Conservation (phyloP, 2,329 filamentous ascomycete genomes). For the Drechslera avenae region DNA sequence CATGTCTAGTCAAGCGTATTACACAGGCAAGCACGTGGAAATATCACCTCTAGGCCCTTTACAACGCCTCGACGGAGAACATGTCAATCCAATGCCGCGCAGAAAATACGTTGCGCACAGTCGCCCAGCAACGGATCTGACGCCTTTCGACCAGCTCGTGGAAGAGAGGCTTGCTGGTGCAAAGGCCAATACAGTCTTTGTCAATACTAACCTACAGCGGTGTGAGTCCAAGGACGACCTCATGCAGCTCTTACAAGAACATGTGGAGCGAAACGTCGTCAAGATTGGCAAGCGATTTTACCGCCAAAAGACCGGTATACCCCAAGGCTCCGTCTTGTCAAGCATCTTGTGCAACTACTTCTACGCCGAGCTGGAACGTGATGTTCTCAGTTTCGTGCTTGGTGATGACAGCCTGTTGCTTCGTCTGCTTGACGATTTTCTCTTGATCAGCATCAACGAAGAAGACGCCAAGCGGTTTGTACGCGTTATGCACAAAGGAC, state of each 20-base stretch:
- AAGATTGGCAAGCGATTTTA: conserved; percentile 89
- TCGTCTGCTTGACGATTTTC: conserved; percentile 88
- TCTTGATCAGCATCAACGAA: conserved; percentile 77
- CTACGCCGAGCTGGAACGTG: conserved; percentile 82
- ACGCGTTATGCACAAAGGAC: conserved; percentile 76
- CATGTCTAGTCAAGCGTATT: conserved; percentile 67
- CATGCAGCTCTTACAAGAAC: conserved; percentile 73
- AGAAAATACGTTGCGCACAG: conserved; percentile 52
- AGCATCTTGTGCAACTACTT: conserved; percentile 92
- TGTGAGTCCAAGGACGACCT: conserved; percentile 64
- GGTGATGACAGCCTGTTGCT: conserved; percentile 69
- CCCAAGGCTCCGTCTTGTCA: conserved; percentile 89
- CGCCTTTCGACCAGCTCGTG: conserved; percentile 42
- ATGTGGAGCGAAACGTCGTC: conserved; percentile 84
- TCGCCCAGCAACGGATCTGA: conserved; percentile 34
- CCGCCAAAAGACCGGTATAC: conserved; percentile 85
- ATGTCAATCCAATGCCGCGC: conserved; percentile 39
- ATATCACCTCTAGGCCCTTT: conserved; percentile 58
- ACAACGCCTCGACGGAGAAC: conserved; percentile 38
- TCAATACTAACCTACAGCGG: conserved; percentile 68
- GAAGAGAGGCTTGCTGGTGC: conserved; percentile 33
- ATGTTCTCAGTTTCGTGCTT: conserved; percentile 70
- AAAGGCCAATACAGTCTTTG: conserved; percentile 72
- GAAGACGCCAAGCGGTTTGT: conserved; percentile 74
- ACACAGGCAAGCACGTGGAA: conserved; percentile 75